Evolutionary conservation across 176 grass and related monocot species (phyloP), one percentile per base, ranked within the genome.

Genomic region (Tillandsia fasciculata): DNA sequence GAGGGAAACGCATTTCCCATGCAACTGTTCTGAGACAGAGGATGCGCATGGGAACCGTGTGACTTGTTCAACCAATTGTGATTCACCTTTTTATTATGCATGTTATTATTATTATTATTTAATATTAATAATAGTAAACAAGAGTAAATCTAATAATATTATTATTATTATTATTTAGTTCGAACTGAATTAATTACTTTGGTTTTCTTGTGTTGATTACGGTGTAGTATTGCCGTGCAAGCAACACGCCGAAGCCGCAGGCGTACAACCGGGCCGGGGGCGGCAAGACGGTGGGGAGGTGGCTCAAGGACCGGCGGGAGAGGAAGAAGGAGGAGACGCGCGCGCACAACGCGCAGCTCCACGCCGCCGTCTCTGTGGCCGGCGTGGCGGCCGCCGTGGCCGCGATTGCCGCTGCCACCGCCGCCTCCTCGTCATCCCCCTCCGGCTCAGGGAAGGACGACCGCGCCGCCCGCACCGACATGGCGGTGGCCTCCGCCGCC

Each of bases 261-360:
- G 59, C 75, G 17, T 80, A 78, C 66, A 82, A 82, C 0, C 89
- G 86, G 12, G 67, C 78, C 12, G 87, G 86, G 14, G 64, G 75
- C 8, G 87, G 72, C 85, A 99, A 99, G 84, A 99, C 94, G 11
- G 77, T 99, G 33, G 94, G 94, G 1, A 76, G 94, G 82, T 99
- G 94, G 94, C 67, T 99, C 10, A 99, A 99, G 73, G 94, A 99
- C 48, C 17, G 90, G 9, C 83, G 22, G 77, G 94, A 93, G 90
- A 73, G 48, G 70, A 83, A 69, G 83, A 99, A 99, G 29, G 94
- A 99, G 77, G 94, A 93, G 69, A 76, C 82, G 12, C 82, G 94
- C 11, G 79, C 94, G 48, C 89, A 90, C 74, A 93, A 99, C 54
- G 94, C 94, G 9, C 94, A 99, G 81, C 84, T 93, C 2, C 94